Base-by-base conservation (phyloP, 106 monocot species). In the Dendrobium huoshanense region DNA sequence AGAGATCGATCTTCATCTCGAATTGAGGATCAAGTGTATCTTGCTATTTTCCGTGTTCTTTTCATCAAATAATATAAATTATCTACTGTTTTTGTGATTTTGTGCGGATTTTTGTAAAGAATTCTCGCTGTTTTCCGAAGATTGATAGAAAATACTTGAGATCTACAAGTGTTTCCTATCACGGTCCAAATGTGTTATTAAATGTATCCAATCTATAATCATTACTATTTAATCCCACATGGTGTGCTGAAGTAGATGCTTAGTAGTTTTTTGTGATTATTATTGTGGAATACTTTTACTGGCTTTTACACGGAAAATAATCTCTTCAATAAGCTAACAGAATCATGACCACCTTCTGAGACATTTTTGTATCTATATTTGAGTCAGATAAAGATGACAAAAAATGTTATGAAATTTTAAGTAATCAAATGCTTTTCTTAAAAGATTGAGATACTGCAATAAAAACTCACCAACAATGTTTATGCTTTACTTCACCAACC, bases 401-500 rank as follows among this genome's bases (percentile, higher is more conserved):
- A 70, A 65, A 37, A 70, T 70, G 70, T 11, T 70, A 33, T 24
- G 10, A 15, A 70, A 15, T 9, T 70, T 15, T 22, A 15, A 22
- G 19, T 13, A 33, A 70, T 33, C 16, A 70, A 3, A 37, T 37
- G 37, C 15, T 0, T 61, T n/a, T 61, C 33, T 70, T 33, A 29
- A 33, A 37, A 70, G 6, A 70, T 40, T 70, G 70, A 70, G 29
- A 70, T 65, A 40, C 16, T 37, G 9, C 31, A 37, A 15, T 65
- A 25, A 22, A 65, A 70, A 9, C 37, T 37, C 15, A 7, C 33
- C 42, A 44, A 74, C 13, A 74, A 42, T 81, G 24, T 75, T 55
- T 55, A 24, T 81, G 45, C 76, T 81, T 44, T 44, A 44, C 58
- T 45, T 11, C 31, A 37, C 61, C 20, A 81, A 9, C 29, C 22